Evolutionary conservation across 2,329 filamentous ascomycete genomes (phyloP), one percentile per base, ranked within the genome.

Genomic region (Venturia effusa): DNA sequence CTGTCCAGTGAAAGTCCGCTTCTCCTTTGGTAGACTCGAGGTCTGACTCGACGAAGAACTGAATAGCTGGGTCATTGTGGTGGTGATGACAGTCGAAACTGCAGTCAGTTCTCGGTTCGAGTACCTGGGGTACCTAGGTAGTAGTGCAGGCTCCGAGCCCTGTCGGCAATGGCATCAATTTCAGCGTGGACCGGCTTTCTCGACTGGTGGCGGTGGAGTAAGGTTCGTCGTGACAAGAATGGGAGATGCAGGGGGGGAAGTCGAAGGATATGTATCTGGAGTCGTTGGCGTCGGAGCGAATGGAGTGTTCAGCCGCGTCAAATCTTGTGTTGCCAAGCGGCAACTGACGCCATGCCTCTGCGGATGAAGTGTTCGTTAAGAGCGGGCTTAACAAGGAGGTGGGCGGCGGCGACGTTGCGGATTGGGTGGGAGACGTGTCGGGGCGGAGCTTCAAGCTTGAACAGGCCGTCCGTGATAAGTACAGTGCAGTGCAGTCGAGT

Each of bases 1-100:
- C 65, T 75, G 70, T 71, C 79, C 78, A 65, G 77, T 78, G 71
- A 81, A 81, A 70, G 76, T 75, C 67, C 79, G 75, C 70, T 78
- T 76, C 59, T 51, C 60, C n/a, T 51, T 57, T 27, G 65, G 66
- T 51, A 74, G 69, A 71, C 75, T 71, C 66, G 69, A 70, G 67
- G 74, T 68, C 67, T 73, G 70, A 69, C 67, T 71, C 61, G 71
- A 72, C 62, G 73, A 72, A 60, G 73, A 74, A 71, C 69, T 75
- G 72, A 77, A 76, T 66, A 78, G 71, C 68, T 77, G 75, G 68
- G 76, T 76, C 76, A 77, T 78, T 43, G 54, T 59, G 59, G 51
- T n/a, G 30, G 51, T n/a, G 30, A 15, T 19, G 11, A 6, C n/a
- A 7, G 51, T n/a, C 27, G 51, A n/a, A n/a, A 7, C 22, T 19